phyloP scores from a whole-genome alignment of 768 basidiomycete species.

The Mycena amicta region DNA sequence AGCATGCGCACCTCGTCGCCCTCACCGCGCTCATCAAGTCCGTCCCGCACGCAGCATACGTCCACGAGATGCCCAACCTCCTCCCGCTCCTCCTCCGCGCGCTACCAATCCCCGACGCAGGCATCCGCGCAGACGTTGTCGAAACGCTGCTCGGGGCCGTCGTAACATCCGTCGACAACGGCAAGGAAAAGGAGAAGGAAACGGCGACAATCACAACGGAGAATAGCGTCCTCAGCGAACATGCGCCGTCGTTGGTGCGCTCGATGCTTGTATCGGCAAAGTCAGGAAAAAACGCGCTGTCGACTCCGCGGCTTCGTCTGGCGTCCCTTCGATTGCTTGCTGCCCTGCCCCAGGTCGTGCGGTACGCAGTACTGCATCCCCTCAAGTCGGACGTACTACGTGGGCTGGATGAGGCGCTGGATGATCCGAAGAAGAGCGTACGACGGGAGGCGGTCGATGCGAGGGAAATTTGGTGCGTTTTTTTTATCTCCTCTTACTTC shows the following conservation, averaged over 20 bases:
- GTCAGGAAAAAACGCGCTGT: slow-evolving; percentile 40
- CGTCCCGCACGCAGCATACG: slow-evolving; percentile 75
- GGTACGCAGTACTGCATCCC: slow-evolving; percentile 83
- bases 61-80: slow-evolving; percentile 67
- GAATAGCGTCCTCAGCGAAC: slow-evolving; percentile 57
- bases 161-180: background rate
- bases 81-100: slow-evolving; percentile 87
- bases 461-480: slow-evolving; percentile 33
- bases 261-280: slow-evolving; percentile 54
- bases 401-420: slow-evolving; percentile 73
- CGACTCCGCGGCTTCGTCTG: slow-evolving; percentile 72
- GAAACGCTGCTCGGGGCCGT: slow-evolving; percentile 75
- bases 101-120: slow-evolving; percentile 72
- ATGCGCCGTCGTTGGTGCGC: slow-evolving; percentile 70
- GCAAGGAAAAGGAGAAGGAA: slow-evolving; percentile 38
- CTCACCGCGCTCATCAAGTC: slow-evolving; percentile 80
- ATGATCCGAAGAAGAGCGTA: slow-evolving; percentile 87
- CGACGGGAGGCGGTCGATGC: slow-evolving; percentile 90
- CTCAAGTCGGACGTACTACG: slow-evolving; percentile 73
- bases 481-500: background rate
- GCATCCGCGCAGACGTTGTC: slow-evolving; percentile 79
- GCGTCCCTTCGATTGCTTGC: slow-evolving; percentile 77
- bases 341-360: slow-evolving; percentile 71
- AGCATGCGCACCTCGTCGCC: slow-evolving; percentile 66
- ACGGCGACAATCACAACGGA: slow-evolving; percentile 44